A percentile compares a stretch with the other conserved stretches of the same genome.
These are phyloP conservation scores for Naganishia sp. DNA, from an alignment of 1,284 basidiomycete genomes.

Conservation along the genomic window DNA sequence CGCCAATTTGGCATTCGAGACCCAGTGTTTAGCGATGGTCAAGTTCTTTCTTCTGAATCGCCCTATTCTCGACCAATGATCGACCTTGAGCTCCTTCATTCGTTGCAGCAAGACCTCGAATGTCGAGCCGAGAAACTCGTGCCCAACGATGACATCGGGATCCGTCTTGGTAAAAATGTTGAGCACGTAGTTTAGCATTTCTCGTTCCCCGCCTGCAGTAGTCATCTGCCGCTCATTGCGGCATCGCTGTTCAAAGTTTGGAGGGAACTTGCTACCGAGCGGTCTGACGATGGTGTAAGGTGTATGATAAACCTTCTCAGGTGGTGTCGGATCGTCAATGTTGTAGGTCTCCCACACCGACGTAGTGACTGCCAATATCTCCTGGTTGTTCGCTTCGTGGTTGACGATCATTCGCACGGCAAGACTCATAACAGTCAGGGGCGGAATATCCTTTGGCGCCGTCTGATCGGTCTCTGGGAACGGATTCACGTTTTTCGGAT, in stretches of 20 bases:
- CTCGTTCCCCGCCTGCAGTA: constrained; percentile 78
- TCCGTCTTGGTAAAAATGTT: constrained; percentile 76
- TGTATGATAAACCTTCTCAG: constrained; percentile 77
- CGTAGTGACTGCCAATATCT: constrained; percentile 82
- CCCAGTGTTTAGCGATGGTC: constrained; percentile 74
- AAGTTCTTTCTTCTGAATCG: constrained; percentile 78
- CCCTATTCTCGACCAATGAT: constrained; percentile 92
- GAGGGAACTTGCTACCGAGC: constrained; percentile 78
- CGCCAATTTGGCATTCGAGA: constrained; percentile 75
- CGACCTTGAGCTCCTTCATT: constrained; percentile 83
- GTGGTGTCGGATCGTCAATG: constrained; percentile 85
- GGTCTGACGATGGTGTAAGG: constrained; percentile 91
- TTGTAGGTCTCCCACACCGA: constrained; percentile 78
- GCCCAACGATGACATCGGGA: constrained; percentile 92
- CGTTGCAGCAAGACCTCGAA: constrained; percentile 89
- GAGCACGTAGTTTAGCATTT: constrained; percentile 79
- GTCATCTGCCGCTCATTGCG: constrained; percentile 68
- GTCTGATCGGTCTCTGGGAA: constrained; percentile 70
- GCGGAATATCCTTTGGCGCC: constrained; percentile 80
- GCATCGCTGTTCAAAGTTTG: constrained; percentile 74
- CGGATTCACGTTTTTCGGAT: constrained; percentile 86
- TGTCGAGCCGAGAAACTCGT: constrained; percentile 89
- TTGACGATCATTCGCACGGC: constrained; percentile 91
- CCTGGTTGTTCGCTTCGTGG: constrained; percentile 88
- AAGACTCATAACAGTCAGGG: constrained; percentile 87